Evolutionary conservation across 176 grass and related monocot genomes (phyloP).

Genomic region (Oryza glumipatula): DNA sequence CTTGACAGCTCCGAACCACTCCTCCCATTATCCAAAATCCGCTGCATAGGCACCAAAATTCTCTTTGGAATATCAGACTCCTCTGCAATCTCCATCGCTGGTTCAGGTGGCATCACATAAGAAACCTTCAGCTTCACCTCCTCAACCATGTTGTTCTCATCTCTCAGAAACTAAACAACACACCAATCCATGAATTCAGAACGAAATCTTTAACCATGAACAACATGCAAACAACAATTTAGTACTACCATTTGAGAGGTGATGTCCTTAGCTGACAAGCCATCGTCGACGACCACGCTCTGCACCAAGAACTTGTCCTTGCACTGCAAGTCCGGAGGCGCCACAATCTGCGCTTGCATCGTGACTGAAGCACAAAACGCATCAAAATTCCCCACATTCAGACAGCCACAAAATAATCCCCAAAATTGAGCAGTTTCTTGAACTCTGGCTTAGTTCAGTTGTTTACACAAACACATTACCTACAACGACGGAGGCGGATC

Average conservation of each 20-base stretch:
- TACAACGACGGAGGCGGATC: slow-evolving; percentile 56
- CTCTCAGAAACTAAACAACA: slow-evolving; percentile 56
- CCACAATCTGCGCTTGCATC: slow-evolving; percentile 62
- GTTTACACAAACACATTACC: slow-evolving; percentile 48
- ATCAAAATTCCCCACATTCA: slow-evolving; percentile 1
- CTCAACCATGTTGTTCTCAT: slow-evolving; percentile 44
- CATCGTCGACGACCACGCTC: slow-evolving; percentile 47
- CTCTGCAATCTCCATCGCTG: slow-evolving; percentile 52
- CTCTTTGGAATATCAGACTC: slow-evolving; percentile 33
- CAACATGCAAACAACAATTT: background rate
- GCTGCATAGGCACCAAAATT: slow-evolving; percentile 45
- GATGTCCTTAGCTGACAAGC: slow-evolving; percentile 48
- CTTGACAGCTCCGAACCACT: slow-evolving; percentile 48
- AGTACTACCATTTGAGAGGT: slow-evolving; percentile 54
- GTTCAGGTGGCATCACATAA: slow-evolving; percentile 62
- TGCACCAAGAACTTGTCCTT: slow-evolving; percentile 81
- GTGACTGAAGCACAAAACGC: slow-evolving; percentile 53
- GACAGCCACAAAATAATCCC: background rate
- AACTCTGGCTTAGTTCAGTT: slow-evolving; percentile 7
- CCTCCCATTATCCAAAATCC: slow-evolving; percentile 37
- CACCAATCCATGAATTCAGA: slow-evolving; percentile 28
- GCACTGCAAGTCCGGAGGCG: slow-evolving; percentile 70
- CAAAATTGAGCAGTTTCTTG: slow-evolving; percentile 18
- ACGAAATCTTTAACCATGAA: slow-evolving; percentile 7
- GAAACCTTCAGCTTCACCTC: slow-evolving; percentile 66